These are phyloP conservation scores for Ophiostoma sp. DNA, from an alignment of 2,329 filamentous ascomycete species.

Conservation along the genomic window DNA sequence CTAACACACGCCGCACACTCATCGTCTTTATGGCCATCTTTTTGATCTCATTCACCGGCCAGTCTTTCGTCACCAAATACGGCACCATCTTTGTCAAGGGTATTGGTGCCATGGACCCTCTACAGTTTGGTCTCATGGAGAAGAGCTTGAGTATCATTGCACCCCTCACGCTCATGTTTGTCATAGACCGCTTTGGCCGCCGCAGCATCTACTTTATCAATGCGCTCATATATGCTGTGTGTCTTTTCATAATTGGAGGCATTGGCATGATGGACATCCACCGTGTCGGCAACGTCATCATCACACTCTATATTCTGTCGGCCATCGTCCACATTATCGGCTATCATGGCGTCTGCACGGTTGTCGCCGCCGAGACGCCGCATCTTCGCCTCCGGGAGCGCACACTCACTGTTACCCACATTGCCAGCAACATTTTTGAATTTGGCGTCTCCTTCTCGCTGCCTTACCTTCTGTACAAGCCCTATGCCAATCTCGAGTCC, in stretches of 20 bases:
- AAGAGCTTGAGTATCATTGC: conserved; percentile 22
- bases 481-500: conserved; percentile 26
- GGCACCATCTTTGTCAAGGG: conserved; percentile 29
- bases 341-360: conserved; percentile 25
- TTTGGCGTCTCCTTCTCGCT: conserved; percentile 28
- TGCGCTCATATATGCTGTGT: conserved; percentile 15
- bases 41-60: conserved; percentile 25
- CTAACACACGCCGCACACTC: conserved; percentile 26
- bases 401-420: conserved; percentile 20
- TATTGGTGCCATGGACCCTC: conserved; percentile 27
- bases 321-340: conserved; percentile 25
- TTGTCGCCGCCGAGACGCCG: conserved; percentile 25
- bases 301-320: conserved; percentile 23
- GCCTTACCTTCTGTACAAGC: conserved; percentile 26
- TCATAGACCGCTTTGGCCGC: conserved; percentile 27
- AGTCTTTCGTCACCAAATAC: conserved; percentile 29
- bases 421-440: conserved; percentile 18
- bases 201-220: conserved; percentile 23
- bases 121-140: conserved; percentile 27
- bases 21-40: conserved; percentile 20
- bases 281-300: conserved; percentile 20
- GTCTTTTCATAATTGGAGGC: conserved; percentile 26
- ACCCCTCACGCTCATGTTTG: conserved; percentile 20
- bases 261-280: conserved; percentile 25
- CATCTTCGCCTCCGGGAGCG: conserved; percentile 28